These are phyloP conservation scores for Orychophragmus violaceus DNA, from an alignment of 345 rosid genomes.

Conservation along the genomic window DNA sequence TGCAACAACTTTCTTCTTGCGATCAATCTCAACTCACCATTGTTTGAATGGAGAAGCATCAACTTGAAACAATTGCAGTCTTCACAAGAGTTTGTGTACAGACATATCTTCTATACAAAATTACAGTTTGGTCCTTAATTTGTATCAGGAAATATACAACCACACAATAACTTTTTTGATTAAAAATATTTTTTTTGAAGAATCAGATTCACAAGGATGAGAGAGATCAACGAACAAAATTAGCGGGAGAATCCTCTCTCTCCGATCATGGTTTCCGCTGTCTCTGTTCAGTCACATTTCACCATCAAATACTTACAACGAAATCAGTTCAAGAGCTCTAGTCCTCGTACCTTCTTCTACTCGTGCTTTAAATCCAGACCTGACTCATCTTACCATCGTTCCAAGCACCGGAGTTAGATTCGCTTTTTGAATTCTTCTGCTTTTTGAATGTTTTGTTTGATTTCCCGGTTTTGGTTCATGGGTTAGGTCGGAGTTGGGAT, in stretches of 20 bases:
- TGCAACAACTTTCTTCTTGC: background rate
- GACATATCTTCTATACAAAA: background rate
- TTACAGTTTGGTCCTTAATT: conserved; percentile 5
- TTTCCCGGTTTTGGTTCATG: conserved; percentile 3
- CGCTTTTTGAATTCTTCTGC: conserved; percentile 9
- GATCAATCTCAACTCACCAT: background rate
- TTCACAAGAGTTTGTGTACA: background rate
- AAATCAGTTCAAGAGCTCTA: conserved; percentile 5
- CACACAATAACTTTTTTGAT: conserved; percentile 3
- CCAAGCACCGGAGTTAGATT: conserved; percentile 21
- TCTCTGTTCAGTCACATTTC: conserved; percentile 30
- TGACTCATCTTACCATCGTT: conserved; percentile 19
- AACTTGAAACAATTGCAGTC: background rate
- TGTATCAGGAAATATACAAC: background rate
- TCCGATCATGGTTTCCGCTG: conserved; percentile 30
- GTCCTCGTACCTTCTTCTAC: background rate
- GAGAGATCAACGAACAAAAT: conserved; percentile 7
- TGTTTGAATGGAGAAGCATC: conserved; percentile 5
- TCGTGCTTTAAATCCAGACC: conserved; percentile 19
- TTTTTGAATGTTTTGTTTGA: background rate
- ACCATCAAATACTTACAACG: background rate
- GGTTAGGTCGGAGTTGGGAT: conserved; percentile 43
- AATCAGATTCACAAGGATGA: background rate
- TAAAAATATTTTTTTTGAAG: background rate
- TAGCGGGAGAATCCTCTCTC: conserved; percentile 23